Conservation (phyloP, 2,329 filamentous ascomycete genomes). For the Hypoxylon sp. region DNA sequence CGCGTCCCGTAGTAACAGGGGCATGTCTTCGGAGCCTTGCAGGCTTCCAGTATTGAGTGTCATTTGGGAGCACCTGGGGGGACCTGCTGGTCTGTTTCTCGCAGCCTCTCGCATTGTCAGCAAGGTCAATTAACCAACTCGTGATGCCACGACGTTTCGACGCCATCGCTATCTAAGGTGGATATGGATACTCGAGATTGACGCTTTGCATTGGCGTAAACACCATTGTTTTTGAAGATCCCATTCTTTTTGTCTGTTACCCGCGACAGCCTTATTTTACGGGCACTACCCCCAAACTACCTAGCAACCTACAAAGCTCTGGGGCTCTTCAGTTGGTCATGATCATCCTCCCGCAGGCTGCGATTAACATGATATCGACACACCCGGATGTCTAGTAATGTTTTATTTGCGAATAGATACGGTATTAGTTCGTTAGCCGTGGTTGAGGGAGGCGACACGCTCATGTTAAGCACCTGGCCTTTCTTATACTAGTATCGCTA, state of each 20-base stretch:
- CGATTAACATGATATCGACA: conserved; percentile 28
- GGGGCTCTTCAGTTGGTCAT: conserved; percentile 25
- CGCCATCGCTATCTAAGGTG: conserved; percentile 20
- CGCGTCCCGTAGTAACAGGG: conserved; percentile 21
- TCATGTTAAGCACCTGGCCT: conserved; percentile 14
- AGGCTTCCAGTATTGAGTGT: conserved; percentile 34
- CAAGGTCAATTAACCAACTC: conserved; percentile 25
- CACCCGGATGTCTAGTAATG: conserved; percentile 21
- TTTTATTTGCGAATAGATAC: conserved; percentile 19
- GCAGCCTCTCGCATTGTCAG: conserved; percentile 21
- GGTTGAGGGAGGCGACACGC: conserved; percentile 17
- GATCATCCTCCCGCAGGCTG: conserved; percentile 24
- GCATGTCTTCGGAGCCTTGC: conserved; percentile 30
- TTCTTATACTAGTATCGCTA: conserved; percentile 30
- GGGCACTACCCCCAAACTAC: background rate
- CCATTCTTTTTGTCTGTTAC: conserved; percentile 14
- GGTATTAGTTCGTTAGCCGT: conserved; percentile 24
- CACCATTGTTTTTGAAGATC: conserved; percentile 21
- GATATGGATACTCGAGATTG: conserved; percentile 13
- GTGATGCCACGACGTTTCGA: conserved; percentile 22
- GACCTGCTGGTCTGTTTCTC: conserved; percentile 17
- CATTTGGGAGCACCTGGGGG: conserved; percentile 11
- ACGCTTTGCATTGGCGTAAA: background rate
- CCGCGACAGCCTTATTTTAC: conserved; percentile 34
- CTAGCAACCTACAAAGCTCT: conserved; percentile 16